Evolutionary conservation across 2,329 filamentous ascomycete genomes (phyloP).

Genomic region (Plenodomus tracheiphilus): DNA sequence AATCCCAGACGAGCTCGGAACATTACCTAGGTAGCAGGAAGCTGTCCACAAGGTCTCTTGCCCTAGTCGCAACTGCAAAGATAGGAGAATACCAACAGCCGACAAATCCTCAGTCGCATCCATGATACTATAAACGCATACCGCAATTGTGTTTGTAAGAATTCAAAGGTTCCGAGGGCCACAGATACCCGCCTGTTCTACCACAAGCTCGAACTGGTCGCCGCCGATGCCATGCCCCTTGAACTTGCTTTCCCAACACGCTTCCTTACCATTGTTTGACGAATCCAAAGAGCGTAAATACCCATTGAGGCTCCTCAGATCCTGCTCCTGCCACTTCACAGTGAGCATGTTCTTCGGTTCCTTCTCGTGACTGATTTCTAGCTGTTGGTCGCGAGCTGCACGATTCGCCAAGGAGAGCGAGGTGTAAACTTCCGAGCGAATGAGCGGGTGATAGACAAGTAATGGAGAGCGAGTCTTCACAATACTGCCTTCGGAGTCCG

Average conservation of each 20-base stretch:
- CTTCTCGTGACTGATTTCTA: conserved; percentile 27
- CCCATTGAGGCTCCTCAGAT: conserved; percentile 13
- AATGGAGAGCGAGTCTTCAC: not conserved
- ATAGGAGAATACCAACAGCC: no score
- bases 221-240: conserved; percentile 20
- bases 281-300: conserved; percentile 14
- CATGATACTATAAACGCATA: no score
- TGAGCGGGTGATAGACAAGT: conserved; percentile 13
- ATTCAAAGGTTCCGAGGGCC: conserved; percentile 35
- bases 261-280: conserved; percentile 4
- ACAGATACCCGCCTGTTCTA: conserved; percentile 21
- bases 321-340: conserved; percentile 18
- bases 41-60: no score
- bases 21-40: no score
- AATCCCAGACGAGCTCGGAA: no score
- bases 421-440: conserved; percentile 26
- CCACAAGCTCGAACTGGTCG: conserved; percentile 26
- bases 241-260: conserved; percentile 29
- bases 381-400: conserved; percentile 28
- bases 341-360: conserved; percentile 5
- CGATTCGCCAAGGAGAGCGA: conserved; percentile 27
- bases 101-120: no score
- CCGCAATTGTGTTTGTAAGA: not conserved
- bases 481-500: conserved; percentile 2
- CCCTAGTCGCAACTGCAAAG: no score